Evolutionary conservation across 768 basidiomycete species (phyloP), one percentile per base, ranked within the genome.

Genomic region (Clitopilus hobsonii): DNA sequence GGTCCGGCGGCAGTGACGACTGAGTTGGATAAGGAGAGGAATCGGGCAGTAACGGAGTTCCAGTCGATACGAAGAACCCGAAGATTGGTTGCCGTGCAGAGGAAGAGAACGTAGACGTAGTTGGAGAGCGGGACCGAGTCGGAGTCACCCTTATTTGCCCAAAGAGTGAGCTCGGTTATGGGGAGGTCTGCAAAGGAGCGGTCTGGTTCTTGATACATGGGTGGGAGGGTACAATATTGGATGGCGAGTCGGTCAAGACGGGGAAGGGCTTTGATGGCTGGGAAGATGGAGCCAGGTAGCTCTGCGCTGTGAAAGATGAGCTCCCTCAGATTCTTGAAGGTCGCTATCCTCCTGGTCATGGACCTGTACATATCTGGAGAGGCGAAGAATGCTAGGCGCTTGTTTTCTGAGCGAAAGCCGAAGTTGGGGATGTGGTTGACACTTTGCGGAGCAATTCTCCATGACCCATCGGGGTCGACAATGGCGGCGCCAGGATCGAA

Each of bases 41-140:
- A 66, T 7, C 57, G 51, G 5, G 76, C 69, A 41, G 72, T 70
- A 18, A 72, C 72, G 1, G 58, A 24, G 2, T 69, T 72, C 63
- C 69, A 74, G 60, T 79, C 78, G 49, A 80, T 67, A 48, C 70
- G 71, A n/a, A 80, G 63, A n/a, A 67, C 64, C 13, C 67, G 71
- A 18, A 80, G 67, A 2, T 67, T 65, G 10, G 64, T 60, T 0
- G 69, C 75, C 28, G 69, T 67, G 20, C 68, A 72, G 32, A 79
- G 71, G 22, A 60, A 55, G 38, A 72, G 58, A 6, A 63, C 54
- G 51, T 65, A 58, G 6, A 58, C 53, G 38, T 54, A 54, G 38
- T 52, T 63, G 6, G 55, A 56, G 45, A 26, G 27, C 18, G 41
- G 54, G 1, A 47, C 27, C 11, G 49, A 51, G 20, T 63, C 58